Evolutionary conservation across 495 filamentous ascomycete species (phyloP).

Genomic region (Filosporella fistucella): DNA sequence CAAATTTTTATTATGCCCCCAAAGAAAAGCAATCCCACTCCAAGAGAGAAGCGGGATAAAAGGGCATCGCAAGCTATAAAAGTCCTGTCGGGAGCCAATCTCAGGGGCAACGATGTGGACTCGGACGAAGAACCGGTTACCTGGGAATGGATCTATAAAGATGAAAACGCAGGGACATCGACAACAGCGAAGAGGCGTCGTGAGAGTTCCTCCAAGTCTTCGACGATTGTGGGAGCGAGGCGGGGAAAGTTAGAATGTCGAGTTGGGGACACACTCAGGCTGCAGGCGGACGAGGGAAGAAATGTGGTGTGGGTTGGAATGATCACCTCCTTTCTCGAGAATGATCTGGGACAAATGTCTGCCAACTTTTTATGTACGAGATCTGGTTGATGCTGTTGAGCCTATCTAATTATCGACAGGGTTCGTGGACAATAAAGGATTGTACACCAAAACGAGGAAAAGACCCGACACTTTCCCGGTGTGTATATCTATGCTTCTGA

Average conservation of each 20-base stretch:
- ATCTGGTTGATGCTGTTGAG: slow-evolving; percentile 7
- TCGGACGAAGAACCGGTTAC: slow-evolving; percentile 62
- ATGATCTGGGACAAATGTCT: slow-evolving; percentile 58
- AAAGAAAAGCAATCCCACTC: slow-evolving; percentile 8
- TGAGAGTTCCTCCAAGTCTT: too few species aligned
- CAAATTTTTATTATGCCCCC: slow-evolving; percentile 26
- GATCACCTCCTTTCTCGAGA: slow-evolving; percentile 70
- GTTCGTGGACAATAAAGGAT: slow-evolving; percentile 90
- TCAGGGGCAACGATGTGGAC: slow-evolving; percentile 87
- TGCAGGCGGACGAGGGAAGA: slow-evolving; percentile 23
- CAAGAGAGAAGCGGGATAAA: slow-evolving; percentile 10
- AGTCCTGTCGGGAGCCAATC: slow-evolving; percentile 57
- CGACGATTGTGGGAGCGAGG: slow-evolving; percentile 71
- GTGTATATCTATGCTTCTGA: slow-evolving; percentile 5
- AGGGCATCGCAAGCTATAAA: slow-evolving; percentile 47
- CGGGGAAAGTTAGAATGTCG: slow-evolving; percentile 82
- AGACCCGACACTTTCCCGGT: slow-evolving; percentile 72
- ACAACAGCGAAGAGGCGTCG: too few species aligned
- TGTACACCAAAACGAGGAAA: slow-evolving; percentile 77
- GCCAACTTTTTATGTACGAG: slow-evolving; percentile 59
- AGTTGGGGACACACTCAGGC: slow-evolving; percentile 62
- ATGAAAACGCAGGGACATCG: slow-evolving; percentile 18
- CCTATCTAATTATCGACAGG: slow-evolving; percentile 38
- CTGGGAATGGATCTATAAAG: slow-evolving; percentile 89
- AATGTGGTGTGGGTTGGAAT: slow-evolving; percentile 90